Evolutionary conservation across 208 protist genomes (phyloP).

Genomic region (Tritrichomonas musculus): DNA sequence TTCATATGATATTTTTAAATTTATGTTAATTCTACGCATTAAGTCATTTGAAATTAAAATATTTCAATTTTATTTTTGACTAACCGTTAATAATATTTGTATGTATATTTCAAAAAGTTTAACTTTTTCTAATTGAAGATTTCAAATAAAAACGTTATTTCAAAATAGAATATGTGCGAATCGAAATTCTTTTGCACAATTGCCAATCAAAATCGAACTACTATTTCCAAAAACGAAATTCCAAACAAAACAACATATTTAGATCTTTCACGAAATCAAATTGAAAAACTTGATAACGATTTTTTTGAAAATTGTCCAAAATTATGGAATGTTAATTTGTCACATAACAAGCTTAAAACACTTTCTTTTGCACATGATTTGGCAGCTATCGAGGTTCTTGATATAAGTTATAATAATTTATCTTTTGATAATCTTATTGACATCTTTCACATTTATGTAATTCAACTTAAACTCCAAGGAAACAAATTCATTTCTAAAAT

Average conservation of each 20-base stretch:
- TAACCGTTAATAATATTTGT: too few species aligned
- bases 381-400: neutral
- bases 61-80: too few species aligned
- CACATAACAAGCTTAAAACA: neutral
- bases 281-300: neutral
- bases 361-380: neutral
- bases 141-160: too few species aligned
- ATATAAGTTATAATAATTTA: neutral
- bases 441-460: neutral
- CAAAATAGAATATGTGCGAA: too few species aligned
- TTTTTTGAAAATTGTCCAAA: neutral
- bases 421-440: neutral
- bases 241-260: neutral
- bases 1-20: too few species aligned
- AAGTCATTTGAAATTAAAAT: too few species aligned
- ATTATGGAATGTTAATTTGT: neutral
- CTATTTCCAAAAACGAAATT: neutral
- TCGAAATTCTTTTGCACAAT: too few species aligned
- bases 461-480: neutral
- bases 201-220: neutral
- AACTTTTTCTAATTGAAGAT: too few species aligned
- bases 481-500: neutral
- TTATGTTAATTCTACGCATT: too few species aligned
- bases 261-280: neutral
- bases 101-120: too few species aligned